Evolutionary conservation across 345 rosid genomes (phyloP).

Genomic region (Salix caprea): DNA sequence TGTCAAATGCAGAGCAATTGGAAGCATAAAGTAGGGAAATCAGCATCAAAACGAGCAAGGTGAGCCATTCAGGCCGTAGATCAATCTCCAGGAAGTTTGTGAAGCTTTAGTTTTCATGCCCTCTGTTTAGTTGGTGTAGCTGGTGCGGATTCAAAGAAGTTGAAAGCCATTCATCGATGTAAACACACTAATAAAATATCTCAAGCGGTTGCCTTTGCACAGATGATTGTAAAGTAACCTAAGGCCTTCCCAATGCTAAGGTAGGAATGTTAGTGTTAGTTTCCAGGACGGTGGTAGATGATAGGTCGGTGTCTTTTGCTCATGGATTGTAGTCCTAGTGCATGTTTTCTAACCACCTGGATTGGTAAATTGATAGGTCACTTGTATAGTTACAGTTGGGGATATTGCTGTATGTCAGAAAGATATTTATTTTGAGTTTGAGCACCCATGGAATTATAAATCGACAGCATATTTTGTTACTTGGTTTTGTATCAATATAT

Average conservation of each 20-base stretch:
- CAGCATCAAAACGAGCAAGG: constrained; percentile 39
- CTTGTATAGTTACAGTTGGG: constrained; percentile 31
- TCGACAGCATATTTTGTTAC: neutral
- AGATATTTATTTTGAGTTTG: constrained; percentile 18
- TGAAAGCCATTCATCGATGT: constrained; percentile 28
- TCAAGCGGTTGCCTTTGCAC: constrained; percentile 2
- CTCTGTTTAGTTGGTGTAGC: constrained; percentile 6
- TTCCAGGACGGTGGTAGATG: constrained; percentile 10
- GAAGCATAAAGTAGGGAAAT: constrained; percentile 54
- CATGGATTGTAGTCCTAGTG: constrained; percentile 13
- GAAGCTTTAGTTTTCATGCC: constrained; percentile 11
- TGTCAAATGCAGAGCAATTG: constrained; percentile 64
- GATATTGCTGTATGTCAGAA: constrained; percentile 17
- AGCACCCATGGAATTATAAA: constrained; percentile 15
- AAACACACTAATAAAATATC: constrained; percentile 28
- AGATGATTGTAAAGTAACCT: constrained; percentile 33
- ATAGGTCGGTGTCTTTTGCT: constrained; percentile 14
- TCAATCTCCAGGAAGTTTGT: neutral
- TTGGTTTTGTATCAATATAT: neutral
- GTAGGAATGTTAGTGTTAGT: constrained; percentile 17
- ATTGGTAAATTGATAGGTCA: constrained; percentile 15
- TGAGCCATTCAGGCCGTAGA: constrained; percentile 16
- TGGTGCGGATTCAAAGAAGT: constrained; percentile 17
- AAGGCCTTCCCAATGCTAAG: constrained; percentile 19
- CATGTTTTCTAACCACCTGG: constrained; percentile 22